These are phyloP conservation scores for Cercospora brassicicola DNA, from an alignment of 2,329 filamentous ascomycete genomes.

Conservation along the genomic window DNA sequence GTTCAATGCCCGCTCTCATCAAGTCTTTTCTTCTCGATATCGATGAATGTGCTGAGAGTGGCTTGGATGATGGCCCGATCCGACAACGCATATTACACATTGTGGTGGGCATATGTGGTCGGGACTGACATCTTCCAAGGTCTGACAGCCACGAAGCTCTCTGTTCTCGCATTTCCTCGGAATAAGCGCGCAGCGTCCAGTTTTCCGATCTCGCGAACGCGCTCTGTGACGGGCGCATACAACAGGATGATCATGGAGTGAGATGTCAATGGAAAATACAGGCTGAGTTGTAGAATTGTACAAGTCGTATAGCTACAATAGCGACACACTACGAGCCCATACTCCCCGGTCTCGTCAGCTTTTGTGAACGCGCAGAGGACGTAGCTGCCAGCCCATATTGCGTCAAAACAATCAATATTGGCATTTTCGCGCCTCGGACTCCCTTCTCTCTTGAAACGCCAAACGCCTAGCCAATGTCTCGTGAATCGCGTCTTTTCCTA, in stretches of 20 bases:
- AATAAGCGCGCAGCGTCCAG: background rate
- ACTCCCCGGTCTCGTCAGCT: background rate
- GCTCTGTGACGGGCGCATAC: background rate
- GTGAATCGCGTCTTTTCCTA: constrained; percentile 20
- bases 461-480: constrained; percentile 25
- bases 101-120: no score
- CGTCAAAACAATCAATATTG: background rate
- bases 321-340: background rate
- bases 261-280: background rate
- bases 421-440: constrained; percentile 2
- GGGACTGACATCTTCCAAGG: no score
- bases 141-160: background rate
- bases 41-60: no score
- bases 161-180: background rate
- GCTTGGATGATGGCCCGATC: no score
- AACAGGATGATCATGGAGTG: background rate
- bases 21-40: background rate
- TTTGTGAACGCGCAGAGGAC: background rate
- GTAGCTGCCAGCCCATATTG: background rate
- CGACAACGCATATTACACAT: no score
- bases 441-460: constrained; percentile 14
- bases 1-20: background rate
- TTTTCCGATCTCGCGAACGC: background rate
- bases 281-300: background rate
- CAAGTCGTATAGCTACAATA: constrained; percentile 8